Conservation (phyloP, 73 alveolate genomes). For the Paramecium primaurelia region DNA sequence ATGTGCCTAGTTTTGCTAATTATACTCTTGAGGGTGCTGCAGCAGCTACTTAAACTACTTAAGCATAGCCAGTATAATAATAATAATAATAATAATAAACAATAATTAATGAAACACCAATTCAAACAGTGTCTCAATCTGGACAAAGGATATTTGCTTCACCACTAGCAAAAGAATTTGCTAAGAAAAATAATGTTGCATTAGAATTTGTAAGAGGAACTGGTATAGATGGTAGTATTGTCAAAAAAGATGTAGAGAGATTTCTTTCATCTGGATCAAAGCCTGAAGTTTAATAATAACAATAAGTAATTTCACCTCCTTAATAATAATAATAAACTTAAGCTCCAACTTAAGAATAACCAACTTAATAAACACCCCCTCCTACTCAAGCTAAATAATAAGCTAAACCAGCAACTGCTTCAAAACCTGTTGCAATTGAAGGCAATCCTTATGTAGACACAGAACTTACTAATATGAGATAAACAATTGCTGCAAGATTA, state of each 20-base stretch:
- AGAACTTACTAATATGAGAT: slow-evolving; percentile 67
- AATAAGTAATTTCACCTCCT: not conserved
- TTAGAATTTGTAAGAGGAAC: slow-evolving; percentile 67
- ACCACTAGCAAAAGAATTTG: slow-evolving; percentile 75
- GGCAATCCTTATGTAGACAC: slow-evolving; percentile 59
- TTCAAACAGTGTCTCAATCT: not conserved
- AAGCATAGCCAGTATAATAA: slow-evolving; percentile 55
- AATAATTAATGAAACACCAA: slow-evolving; percentile 6
- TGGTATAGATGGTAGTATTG: slow-evolving; percentile 87
- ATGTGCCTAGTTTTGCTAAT: slow-evolving; percentile 76
- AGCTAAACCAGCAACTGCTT: slow-evolving; percentile 5
- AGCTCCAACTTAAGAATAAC: slow-evolving; percentile 45
- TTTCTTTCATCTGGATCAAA: not conserved
- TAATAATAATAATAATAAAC: not conserved
- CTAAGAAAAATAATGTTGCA: slow-evolving; percentile 60
- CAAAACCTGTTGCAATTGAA: slow-evolving; percentile 14
- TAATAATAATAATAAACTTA: not conserved
- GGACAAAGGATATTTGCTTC: slow-evolving; percentile 62
- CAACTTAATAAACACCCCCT: slow-evolving; percentile 29
- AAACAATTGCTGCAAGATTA: slow-evolving; percentile 74
- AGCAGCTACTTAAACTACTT: slow-evolving; percentile 44
- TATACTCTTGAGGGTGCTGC: slow-evolving; percentile 64
- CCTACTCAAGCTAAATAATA: not conserved
- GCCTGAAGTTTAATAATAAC: slow-evolving; percentile 12
- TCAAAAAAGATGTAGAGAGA: slow-evolving; percentile 77